Base-by-base conservation (phyloP, 352 stramenopile species). In the Phytophthora sansomeana region DNA sequence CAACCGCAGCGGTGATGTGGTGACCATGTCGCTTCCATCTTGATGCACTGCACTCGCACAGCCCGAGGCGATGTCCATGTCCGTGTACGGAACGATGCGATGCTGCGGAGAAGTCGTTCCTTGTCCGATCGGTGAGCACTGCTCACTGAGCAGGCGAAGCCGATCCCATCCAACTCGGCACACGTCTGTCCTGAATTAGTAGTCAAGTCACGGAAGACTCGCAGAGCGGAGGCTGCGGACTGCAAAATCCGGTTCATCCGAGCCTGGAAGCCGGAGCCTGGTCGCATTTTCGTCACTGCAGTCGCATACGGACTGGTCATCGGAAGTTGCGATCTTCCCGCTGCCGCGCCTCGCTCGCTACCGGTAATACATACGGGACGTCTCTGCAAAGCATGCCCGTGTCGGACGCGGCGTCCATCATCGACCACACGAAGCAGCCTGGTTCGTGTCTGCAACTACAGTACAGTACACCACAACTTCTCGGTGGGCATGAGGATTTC, bases 211-310 rank as follows among this genome's bases (percentile, higher is more conserved):
- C 13, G 16, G 21, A 17, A 50, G 48, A 17, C 29, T 11, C 46
- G 24, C 47, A 33, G 35, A 42, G 13, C 10, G 16, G 10, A 58
- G 47, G 35, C 14, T 53, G 35, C 50, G 32, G 26, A 14, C 11
- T 33, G 17, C 52, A 58, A 70, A 53, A 74, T 74, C 59, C 58
- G 57, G 58, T 63, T 68, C 57, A 72, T 72, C 63, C 41, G 35
- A 13, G 41, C 33, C n/a, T 26, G 42, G 53, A 24, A 69, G 54
- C 65, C 65, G 48, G 65, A 69, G 26, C 10, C 59, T 69, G 51
- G 44, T 61, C 53, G 56, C 59, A 69, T 67, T 66, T 65, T 69
- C 47, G 32, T 44, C 56, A 51, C 51, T 33, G 10, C 56, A 59
- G 28, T 28, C 44, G 24, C 35, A 42, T 50, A 35, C 16, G 17